These are phyloP conservation scores for Knufia fluminis DNA, from an alignment of 2,329 filamentous ascomycete species.

Conservation along the genomic window DNA sequence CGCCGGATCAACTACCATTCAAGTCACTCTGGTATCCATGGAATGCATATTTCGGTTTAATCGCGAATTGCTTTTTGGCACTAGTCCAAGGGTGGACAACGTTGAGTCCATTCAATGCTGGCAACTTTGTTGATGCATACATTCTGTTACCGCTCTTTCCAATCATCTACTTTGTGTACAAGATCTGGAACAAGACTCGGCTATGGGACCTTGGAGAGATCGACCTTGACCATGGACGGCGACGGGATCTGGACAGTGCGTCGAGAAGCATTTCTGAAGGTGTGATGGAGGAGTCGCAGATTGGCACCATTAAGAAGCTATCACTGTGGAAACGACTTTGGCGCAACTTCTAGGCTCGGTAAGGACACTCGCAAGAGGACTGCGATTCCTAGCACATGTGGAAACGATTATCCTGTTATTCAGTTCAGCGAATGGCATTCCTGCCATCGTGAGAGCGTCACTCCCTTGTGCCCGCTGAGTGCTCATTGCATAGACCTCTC, in stretches of 20 bases:
- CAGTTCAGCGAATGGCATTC: no score
- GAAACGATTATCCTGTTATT: no score
- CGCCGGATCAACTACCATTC: slow-evolving; percentile 38
- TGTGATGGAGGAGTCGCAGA: background rate
- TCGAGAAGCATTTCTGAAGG: background rate
- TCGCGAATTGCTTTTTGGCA: slow-evolving; percentile 41
- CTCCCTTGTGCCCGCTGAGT: no score
- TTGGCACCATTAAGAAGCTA: background rate
- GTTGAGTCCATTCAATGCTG: slow-evolving; percentile 41
- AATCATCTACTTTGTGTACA: slow-evolving; percentile 60
- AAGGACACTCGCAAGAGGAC: no score
- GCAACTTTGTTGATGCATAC: slow-evolving; percentile 47
- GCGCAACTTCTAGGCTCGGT: background rate
- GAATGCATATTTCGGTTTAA: slow-evolving; percentile 42
- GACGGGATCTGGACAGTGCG: slow-evolving; percentile 12
- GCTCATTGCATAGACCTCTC: no score
- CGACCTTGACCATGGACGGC: slow-evolving; percentile 39
- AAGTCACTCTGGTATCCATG: slow-evolving; percentile 42
- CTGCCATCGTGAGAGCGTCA: no score
- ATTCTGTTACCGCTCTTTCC: slow-evolving; percentile 50
- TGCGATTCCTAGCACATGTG: no score
- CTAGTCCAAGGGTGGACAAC: slow-evolving; percentile 47
- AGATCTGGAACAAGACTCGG: slow-evolving; percentile 55
- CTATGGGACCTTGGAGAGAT: slow-evolving; percentile 48
- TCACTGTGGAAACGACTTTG: background rate